phyloP scores from a whole-genome alignment of 169 alveolate species.

The Cryptosporidium ryanae region DNA sequence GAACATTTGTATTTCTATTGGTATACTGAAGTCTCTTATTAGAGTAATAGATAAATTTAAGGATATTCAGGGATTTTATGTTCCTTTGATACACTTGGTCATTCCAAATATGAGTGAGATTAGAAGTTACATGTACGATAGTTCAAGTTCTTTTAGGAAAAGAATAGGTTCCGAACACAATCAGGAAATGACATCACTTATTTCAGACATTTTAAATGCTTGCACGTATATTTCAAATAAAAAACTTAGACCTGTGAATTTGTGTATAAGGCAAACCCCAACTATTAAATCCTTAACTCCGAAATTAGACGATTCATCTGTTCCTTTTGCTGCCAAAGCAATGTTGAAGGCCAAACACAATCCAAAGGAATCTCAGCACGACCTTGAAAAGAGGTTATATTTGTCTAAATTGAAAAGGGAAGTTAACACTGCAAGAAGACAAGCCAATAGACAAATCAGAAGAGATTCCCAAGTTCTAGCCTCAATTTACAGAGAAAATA shows the following conservation, averaged over 20 bases:
- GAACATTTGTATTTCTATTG: not conserved
- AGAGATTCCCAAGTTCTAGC: conserved; percentile 60
- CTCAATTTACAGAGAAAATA: conserved; percentile 16
- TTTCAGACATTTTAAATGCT: conserved; percentile 3
- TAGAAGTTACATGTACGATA: not conserved
- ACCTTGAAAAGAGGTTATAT: conserved; percentile 50
- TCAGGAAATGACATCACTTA: not conserved
- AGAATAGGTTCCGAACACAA: not conserved
- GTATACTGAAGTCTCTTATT: conserved; percentile 31
- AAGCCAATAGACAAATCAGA: conserved; percentile 70
- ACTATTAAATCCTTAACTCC: conserved; percentile 42
- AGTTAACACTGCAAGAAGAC: conserved; percentile 69
- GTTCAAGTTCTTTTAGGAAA: conserved; percentile 1
- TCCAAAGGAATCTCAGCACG: conserved; percentile 43
- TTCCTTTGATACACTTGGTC: conserved; percentile 11
- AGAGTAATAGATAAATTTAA: conserved; percentile 19
- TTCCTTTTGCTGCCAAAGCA: conserved; percentile 68
- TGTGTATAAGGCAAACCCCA: conserved; percentile 61
- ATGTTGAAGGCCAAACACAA: conserved; percentile 22
- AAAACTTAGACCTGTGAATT: conserved; percentile 13
- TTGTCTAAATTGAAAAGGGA: conserved; percentile 38
- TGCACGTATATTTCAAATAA: conserved; percentile 15
- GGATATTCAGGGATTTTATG: conserved; percentile 34
- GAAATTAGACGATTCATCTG: conserved; percentile 68
- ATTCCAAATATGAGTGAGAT: not conserved